Evolutionary conservation across 225 moss, liverwort and hornwort genomes (phyloP), one percentile per base, ranked within the genome.

Genomic region (Pleurozium schreberi): DNA sequence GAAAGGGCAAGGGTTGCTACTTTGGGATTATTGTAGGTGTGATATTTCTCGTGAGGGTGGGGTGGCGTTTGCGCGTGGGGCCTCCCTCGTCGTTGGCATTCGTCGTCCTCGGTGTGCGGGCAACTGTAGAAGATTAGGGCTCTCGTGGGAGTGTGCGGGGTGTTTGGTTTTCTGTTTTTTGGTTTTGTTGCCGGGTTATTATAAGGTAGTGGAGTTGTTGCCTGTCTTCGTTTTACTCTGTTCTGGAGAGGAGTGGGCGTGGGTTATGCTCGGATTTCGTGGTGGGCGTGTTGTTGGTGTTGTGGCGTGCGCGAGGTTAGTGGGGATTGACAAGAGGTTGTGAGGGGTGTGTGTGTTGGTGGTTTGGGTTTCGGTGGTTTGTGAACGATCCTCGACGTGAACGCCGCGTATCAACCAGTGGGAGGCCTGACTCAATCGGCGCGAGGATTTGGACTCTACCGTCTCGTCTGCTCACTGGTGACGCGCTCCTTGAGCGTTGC

Each of bases 371-470:
- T 89, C 59, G 42, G 50, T 69, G 60, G 65, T 81, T 77, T 43
- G 89, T 92, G 90, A 81, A 90, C 89, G 93, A 88, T 87, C 88
- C 86, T 60, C 75, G 88, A 63, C 80, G 86, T 71, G 86, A 87
- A 82, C 45, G 47, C 87, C 57, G 55, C 62, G 68, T 67, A 45
- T 85, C 65, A 82, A 83, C 81, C 81, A 82, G 85, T 91, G 83
- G 63, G 78, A 73, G 83, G 79, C 47, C 64, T 88, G 84, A 87
- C 81, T 76, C 87, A 85, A 88, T 85, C 88, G 55, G 69, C 87
- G 79, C 76, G 87, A 81, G 82, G 81, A 47, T 49, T 78, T 75
- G 69, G 34, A 82, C 70, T 82, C 81, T 82, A 31, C 83, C 69
- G 67, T 75, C 92, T 78, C 90, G 61, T 73, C 45, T 87, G 87